Percentiles rank a stretch among this genome's conserved stretches.
phyloP scores from a whole-genome alignment of 2,329 filamentous ascomycete species.

The Lecanicillium sp. region DNA sequence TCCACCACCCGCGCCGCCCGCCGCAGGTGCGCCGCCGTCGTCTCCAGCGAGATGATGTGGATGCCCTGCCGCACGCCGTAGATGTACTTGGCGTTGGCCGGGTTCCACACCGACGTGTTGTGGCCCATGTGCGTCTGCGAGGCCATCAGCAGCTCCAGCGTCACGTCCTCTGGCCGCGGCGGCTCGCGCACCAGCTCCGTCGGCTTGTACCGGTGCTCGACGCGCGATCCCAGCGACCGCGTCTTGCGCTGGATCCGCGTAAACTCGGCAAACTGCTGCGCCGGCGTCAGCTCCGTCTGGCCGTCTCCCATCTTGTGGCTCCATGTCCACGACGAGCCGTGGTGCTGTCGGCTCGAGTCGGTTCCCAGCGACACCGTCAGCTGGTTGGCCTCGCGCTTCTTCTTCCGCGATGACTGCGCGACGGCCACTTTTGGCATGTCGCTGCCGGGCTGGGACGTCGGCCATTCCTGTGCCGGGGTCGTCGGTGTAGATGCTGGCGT shows the following conservation, averaged over 20 bases:
- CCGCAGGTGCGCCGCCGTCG: slow-evolving; percentile 81
- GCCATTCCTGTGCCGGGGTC: slow-evolving; percentile 13
- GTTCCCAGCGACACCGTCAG: slow-evolving; percentile 24
- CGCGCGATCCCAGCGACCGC: slow-evolving; percentile 37
- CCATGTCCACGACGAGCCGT: slow-evolving; percentile 23
- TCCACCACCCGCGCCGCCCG: slow-evolving; percentile 88
- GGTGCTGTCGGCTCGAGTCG: slow-evolving; percentile 26
- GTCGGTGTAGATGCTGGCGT: slow-evolving; percentile 10
- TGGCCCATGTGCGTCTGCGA: slow-evolving; percentile 87
- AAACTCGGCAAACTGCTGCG: slow-evolving; percentile 31
- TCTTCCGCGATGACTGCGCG: slow-evolving; percentile 18
- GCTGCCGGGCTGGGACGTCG: slow-evolving; percentile 11
- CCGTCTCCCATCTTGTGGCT: slow-evolving; percentile 24
- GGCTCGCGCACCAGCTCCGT: slow-evolving; percentile 62
- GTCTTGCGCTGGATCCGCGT: slow-evolving; percentile 34
- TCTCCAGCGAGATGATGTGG: slow-evolving; percentile 89
- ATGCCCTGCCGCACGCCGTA: slow-evolving; percentile 81
- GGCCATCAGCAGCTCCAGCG: slow-evolving; percentile 83
- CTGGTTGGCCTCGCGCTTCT: slow-evolving; percentile 26
- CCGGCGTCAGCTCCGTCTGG: slow-evolving; percentile 25
- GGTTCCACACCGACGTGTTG: slow-evolving; percentile 87
- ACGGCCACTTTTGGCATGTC: slow-evolving; percentile 11
- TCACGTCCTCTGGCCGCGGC: slow-evolving; percentile 70
- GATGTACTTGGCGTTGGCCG: slow-evolving; percentile 88
- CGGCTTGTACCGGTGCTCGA: slow-evolving; percentile 55